Base-by-base conservation (phyloP, 768 basidiomycete genomes). In the Phylloporus scabripes region DNA sequence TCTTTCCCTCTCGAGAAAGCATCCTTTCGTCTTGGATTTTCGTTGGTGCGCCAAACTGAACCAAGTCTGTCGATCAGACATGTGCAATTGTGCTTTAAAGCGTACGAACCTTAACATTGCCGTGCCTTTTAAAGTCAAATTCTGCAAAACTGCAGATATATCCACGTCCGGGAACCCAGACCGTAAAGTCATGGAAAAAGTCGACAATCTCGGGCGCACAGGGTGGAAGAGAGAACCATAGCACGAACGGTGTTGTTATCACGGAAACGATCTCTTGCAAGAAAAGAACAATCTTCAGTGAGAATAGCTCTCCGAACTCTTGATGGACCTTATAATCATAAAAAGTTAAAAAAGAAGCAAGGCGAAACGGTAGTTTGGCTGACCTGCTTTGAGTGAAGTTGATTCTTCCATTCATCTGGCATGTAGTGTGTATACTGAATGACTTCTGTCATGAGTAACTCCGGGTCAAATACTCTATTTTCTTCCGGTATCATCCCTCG, bases 61-160 rank as follows among this genome's bases (percentile, higher is more conserved):
- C 36, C 17, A 55, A 45, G 11, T 23, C 5, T 15, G 10, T 53
- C 17, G 49, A 26, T 41, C 48, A 7, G 11, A 45, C 37, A 18
- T 14, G 23, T 14, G 1, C 42, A 20, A 41, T 41, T 26, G 6
- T n/a, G n/a, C 18, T 15, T 36, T 28, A 42, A 17, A 9, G 14
- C 7, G 14, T 17, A 65, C 77, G 45, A 46, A 87, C 87, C 76
- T 88, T 92, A 64, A 92, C 77, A 64, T 94, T 94, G 0, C 93
- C 92, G 54, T 96, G 92, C 48, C 92, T 72, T 70, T 92, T 85
- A 66, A 99, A 98, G 65, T 98, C 94, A 64, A 99, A 99, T 51
- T 95, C 94, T 3, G 96, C 96, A 67, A 98, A 99, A 48, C 90
- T 93, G 63, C 96, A 98, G 17, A 99, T 89, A 60, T 96, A 95